Conservation (phyloP, 164 flowering plant species). For the Cinnamomum chago region DNA sequence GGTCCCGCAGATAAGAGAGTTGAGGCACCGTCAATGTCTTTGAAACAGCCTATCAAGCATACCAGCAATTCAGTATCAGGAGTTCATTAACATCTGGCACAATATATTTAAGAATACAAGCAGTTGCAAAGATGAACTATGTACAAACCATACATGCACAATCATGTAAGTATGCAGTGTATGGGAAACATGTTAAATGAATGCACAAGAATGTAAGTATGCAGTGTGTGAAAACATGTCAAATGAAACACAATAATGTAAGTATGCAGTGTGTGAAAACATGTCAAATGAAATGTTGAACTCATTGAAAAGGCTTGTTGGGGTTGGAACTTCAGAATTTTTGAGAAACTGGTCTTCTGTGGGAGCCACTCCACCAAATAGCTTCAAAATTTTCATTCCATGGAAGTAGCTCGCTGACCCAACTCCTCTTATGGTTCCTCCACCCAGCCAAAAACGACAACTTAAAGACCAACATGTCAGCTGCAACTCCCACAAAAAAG, state of each 20-base stretch:
- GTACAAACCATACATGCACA: neutral
- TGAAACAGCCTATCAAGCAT: slow-evolving; percentile 69
- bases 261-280: too few species aligned
- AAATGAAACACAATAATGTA: neutral
- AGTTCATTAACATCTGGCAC: neutral
- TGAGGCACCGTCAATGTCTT: slow-evolving; percentile 69
- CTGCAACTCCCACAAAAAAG: neutral
- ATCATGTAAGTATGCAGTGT: neutral
- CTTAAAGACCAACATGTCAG: neutral
- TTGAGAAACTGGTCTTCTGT: neutral
- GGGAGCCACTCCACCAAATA: neutral
- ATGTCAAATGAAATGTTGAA: too few species aligned
- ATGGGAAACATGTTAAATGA: neutral
- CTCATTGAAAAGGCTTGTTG: neutral
- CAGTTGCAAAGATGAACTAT: neutral
- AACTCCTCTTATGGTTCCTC: neutral
- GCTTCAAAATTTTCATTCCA: neutral
- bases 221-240: too few species aligned
- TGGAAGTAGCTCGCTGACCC: neutral
- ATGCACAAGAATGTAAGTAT: neutral
- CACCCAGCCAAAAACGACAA: neutral
- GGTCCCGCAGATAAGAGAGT: slow-evolving; percentile 73
- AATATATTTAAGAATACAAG: neutral
- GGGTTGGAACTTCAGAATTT: neutral
- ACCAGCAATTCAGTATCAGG: neutral